Conservation (phyloP, 2,329 filamentous ascomycete species). For the Geosmithia flava region DNA sequence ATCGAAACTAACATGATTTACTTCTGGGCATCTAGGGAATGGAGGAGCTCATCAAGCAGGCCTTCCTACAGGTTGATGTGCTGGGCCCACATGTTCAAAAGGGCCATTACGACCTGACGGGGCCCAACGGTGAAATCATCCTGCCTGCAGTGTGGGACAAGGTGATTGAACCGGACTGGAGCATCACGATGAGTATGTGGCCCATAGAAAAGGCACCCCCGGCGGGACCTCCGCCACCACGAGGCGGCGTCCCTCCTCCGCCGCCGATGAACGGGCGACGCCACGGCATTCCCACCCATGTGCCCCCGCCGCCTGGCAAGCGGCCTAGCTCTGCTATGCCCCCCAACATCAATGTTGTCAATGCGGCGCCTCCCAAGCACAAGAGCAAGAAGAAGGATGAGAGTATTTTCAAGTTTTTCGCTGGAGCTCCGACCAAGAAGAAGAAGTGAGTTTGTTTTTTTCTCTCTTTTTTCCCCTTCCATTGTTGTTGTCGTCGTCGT, state of each 20-base stretch:
- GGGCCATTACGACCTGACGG: slow-evolving; percentile 70
- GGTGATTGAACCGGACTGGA: slow-evolving; percentile 60
- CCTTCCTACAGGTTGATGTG: slow-evolving; percentile 66
- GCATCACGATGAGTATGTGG: slow-evolving; percentile 46
- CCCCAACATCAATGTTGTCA: slow-evolving; percentile 2
- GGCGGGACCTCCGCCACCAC: neutral
- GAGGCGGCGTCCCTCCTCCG: neutral
- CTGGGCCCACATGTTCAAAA: slow-evolving; percentile 66
- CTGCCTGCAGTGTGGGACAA: slow-evolving; percentile 69
- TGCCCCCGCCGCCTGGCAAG: neutral
- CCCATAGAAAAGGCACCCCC: slow-evolving; percentile 33
- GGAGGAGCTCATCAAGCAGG: slow-evolving; percentile 77
- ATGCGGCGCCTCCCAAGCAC: slow-evolving; percentile 2
- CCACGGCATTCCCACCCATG: neutral
- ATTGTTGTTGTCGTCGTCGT: too few species aligned
- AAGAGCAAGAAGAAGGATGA: slow-evolving; percentile 4
- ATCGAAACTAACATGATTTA: neutral
- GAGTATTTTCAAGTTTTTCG: slow-evolving; percentile 1
- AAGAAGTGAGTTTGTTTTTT: slow-evolving; percentile 2
- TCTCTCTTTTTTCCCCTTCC: neutral
- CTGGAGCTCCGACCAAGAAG: slow-evolving; percentile 4
- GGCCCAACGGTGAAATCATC: slow-evolving; percentile 72
- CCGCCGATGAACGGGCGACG: neutral
- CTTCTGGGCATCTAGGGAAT: slow-evolving; percentile 46
- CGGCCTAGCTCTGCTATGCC: neutral